Conservation (phyloP, 2,329 filamentous ascomycete species). For the Aspergillus viridinutans region DNA sequence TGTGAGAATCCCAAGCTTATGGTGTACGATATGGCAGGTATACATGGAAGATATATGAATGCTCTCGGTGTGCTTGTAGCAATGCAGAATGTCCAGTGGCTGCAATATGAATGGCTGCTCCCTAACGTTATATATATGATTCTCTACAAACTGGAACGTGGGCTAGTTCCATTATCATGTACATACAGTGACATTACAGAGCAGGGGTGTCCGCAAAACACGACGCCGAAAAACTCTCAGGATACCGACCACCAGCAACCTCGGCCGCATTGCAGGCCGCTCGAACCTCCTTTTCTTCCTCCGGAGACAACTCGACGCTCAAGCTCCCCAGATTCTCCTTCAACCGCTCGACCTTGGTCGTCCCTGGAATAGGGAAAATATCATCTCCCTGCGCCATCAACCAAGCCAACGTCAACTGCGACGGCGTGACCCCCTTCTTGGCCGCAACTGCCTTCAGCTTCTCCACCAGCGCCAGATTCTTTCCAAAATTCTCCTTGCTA, state of each 20-base stretch:
- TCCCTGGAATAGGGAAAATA: slow-evolving; percentile 58
- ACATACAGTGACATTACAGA: neutral
- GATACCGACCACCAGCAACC: slow-evolving; percentile 9
- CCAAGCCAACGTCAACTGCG: slow-evolving; percentile 62
- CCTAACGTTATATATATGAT: too few relatives aligned
- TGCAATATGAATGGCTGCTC: too few relatives aligned
- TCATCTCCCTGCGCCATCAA: slow-evolving; percentile 57
- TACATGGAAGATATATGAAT: too few relatives aligned
- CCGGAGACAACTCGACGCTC: slow-evolving; percentile 10
- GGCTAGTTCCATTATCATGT: too few relatives aligned
- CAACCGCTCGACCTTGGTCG: slow-evolving; percentile 45
- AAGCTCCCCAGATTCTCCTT: slow-evolving; percentile 39
- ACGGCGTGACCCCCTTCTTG: slow-evolving; percentile 51
- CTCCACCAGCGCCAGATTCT: slow-evolving; percentile 54
- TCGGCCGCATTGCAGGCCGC: neutral
- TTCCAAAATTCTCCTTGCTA: slow-evolving; percentile 49
- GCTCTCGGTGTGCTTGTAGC: too few relatives aligned
- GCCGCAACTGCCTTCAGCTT: slow-evolving; percentile 47
- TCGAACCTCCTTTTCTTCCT: slow-evolving; percentile 14
- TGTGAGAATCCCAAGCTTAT: too few relatives aligned
- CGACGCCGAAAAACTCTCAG: neutral
- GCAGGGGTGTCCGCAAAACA: slow-evolving; percentile 10
- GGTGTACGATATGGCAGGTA: too few relatives aligned
- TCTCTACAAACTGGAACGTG: too few relatives aligned
- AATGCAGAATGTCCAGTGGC: too few relatives aligned